Conservation (phyloP, 2,329 filamentous ascomycete genomes). For the Ceratocystis diversiconidia region DNA sequence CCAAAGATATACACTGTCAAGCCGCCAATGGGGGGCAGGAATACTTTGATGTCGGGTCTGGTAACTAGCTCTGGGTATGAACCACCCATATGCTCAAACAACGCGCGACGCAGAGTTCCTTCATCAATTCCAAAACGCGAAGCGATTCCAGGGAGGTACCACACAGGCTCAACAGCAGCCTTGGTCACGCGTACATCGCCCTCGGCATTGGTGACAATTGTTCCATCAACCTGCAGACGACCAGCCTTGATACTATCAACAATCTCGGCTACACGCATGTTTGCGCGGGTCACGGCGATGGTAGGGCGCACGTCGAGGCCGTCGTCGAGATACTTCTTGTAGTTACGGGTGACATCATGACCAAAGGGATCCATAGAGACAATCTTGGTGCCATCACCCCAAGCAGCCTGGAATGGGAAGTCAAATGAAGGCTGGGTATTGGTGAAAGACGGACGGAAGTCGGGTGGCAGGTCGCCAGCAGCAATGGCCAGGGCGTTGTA, state of each 20-base stretch:
- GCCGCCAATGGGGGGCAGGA: constrained; percentile 85
- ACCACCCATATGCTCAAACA: constrained; percentile 92
- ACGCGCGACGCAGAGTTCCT: constrained; percentile 64
- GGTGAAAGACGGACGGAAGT: constrained; percentile 47
- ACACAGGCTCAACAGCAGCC: constrained; percentile 88
- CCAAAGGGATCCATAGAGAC: constrained; percentile 95
- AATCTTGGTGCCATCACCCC: constrained; percentile 83
- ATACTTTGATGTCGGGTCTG: constrained; percentile 83
- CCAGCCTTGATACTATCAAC: constrained; percentile 74
- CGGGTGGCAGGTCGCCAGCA: constrained; percentile 69
- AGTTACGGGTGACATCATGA: constrained; percentile 35
- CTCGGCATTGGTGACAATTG: constrained; percentile 70
- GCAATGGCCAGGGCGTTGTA: constrained; percentile 90
- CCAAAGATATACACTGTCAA: constrained; percentile 96
- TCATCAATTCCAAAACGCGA: constrained; percentile 93
- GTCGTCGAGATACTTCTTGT: constrained; percentile 10
- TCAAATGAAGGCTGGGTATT: constrained; percentile 82
- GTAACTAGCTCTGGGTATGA: constrained; percentile 96
- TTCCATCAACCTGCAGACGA: constrained; percentile 64
- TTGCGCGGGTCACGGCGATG: constrained; percentile 80
- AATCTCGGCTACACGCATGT: constrained; percentile 88
- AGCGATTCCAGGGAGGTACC: constrained; percentile 77
- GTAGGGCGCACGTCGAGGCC: constrained; percentile 59
- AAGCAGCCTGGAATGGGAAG: constrained; percentile 80
- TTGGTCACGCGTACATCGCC: constrained; percentile 92